These are phyloP conservation scores for Raddia distichophylla DNA, from an alignment of 176 grass and related monocot species.

Conservation along the genomic window DNA sequence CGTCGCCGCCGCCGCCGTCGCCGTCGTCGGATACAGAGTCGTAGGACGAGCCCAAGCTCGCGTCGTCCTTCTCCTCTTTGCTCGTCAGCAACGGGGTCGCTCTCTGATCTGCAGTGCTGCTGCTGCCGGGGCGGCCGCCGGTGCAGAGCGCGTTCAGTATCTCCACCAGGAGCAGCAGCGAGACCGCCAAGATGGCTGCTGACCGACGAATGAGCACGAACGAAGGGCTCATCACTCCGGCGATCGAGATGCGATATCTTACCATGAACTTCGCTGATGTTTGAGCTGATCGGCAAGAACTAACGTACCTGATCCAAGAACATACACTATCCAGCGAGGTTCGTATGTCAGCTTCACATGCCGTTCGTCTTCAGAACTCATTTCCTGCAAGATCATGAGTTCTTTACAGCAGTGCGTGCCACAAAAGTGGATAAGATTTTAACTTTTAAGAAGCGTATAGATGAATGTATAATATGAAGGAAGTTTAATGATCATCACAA, in stretches of 20 bases:
- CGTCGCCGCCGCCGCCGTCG: conserved; percentile 42
- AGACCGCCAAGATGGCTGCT: conserved; percentile 49
- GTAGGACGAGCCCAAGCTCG: conserved; percentile 79
- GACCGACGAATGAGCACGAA: background rate
- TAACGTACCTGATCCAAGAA: conserved; percentile 62
- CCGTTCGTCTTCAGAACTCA: conserved; percentile 42
- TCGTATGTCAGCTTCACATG: conserved; percentile 63
- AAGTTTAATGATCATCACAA: background rate
- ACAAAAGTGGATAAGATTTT: background rate
- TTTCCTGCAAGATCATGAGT: conserved; percentile 28
- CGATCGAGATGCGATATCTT: background rate
- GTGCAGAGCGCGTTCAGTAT: conserved; percentile 36
- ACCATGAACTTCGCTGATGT: no score
- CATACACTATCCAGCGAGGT: conserved; percentile 66
- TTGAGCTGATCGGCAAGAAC: background rate
- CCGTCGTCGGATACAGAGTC: conserved; percentile 76
- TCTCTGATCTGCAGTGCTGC: conserved; percentile 9
- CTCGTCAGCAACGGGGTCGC: conserved; percentile 37
- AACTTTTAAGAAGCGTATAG: background rate
- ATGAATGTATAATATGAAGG: background rate
- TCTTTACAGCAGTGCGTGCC: background rate
- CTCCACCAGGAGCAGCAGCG: conserved; percentile 60
- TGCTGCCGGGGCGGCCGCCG: background rate
- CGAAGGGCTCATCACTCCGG: background rate
- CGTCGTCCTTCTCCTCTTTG: conserved; percentile 58